Percentiles rank a stretch among this genome's conserved stretches.
These are phyloP conservation scores for Aspergillus pseudonomiae DNA, from an alignment of 2,329 filamentous ascomycete genomes.

Conservation along the genomic window DNA sequence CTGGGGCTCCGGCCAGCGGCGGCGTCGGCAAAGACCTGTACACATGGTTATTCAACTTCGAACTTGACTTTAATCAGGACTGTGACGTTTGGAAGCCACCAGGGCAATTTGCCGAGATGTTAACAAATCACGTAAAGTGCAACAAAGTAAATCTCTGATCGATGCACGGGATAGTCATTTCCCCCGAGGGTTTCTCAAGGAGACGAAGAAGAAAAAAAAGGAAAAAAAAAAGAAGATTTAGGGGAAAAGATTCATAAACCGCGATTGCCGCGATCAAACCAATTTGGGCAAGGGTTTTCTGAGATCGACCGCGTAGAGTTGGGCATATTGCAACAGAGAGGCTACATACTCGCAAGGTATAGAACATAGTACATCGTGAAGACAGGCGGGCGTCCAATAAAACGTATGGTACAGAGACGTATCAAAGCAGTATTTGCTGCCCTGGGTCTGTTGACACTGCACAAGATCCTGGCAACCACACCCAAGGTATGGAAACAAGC, in stretches of 20 bases:
- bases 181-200: background rate
- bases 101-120: conserved; percentile 7
- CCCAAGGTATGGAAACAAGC: conserved; percentile 19
- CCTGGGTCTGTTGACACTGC: conserved; percentile 22
- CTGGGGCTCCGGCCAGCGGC: conserved; percentile 87
- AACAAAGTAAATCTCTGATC: conserved; percentile 12
- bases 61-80: background rate
- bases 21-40: conserved; percentile 87
- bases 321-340: conserved; percentile 24
- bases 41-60: conserved; percentile 41
- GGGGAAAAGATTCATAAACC: background rate
- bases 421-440: conserved; percentile 30
- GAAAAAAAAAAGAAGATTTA: background rate
- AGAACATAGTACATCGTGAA: conserved; percentile 56
- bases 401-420: conserved; percentile 21
- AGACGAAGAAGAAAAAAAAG: background rate
- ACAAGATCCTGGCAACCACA: conserved; percentile 24
- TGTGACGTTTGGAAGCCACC: conserved; percentile 7
- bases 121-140: conserved; percentile 12
- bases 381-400: conserved; percentile 22
- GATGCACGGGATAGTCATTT: background rate
- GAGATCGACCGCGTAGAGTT: conserved; percentile 7
- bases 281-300: conserved; percentile 3
- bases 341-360: conserved; percentile 72
- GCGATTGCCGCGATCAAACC: conserved; percentile 1